Conservation (phyloP, 768 basidiomycete genomes). For the Rhodotorula sphaerocarpa region DNA sequence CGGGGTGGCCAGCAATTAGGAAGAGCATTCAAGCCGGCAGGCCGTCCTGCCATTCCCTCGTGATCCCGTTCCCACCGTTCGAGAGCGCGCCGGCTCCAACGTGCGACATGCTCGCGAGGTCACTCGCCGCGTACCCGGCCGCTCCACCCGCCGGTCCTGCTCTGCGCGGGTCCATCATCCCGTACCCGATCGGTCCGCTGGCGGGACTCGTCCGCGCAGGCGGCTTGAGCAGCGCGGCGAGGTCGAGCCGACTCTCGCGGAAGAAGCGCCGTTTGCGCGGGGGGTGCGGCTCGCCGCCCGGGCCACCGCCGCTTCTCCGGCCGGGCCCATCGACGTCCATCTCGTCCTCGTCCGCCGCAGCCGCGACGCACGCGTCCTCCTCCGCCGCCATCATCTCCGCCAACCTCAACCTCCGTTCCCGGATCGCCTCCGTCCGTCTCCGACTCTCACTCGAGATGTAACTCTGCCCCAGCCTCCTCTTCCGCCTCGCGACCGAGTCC, state of each 20-base stretch:
- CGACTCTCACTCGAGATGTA: conserved; percentile 5
- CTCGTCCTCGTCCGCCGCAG: not conserved
- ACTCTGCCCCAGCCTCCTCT: conserved; percentile 1
- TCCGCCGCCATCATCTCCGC: not conserved
- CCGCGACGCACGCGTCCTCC: conserved; percentile 8
- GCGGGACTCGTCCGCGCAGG: no score
- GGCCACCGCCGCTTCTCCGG: not conserved
- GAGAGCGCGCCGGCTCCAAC: not conserved
- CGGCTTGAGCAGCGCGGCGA: not conserved
- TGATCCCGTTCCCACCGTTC: not conserved
- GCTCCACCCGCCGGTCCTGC: no score
- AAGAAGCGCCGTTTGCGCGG: not conserved
- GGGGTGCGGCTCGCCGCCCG: no score
- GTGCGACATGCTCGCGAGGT: no score
- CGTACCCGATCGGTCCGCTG: no score
- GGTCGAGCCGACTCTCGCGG: not conserved
- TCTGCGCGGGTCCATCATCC: no score
- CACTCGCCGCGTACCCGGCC: no score
- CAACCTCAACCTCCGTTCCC: not conserved
- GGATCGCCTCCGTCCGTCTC: conserved; percentile 1
- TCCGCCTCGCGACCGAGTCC: conserved; percentile 1
- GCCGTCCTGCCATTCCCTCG: not conserved
- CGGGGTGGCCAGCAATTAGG: no score
- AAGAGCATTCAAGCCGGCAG: no score
- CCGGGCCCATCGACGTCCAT: not conserved